Evolutionary conservation across 768 basidiomycete genomes (phyloP), one percentile per base, ranked within the genome.

Genomic region (Coprinopsis marcescibilis): DNA sequence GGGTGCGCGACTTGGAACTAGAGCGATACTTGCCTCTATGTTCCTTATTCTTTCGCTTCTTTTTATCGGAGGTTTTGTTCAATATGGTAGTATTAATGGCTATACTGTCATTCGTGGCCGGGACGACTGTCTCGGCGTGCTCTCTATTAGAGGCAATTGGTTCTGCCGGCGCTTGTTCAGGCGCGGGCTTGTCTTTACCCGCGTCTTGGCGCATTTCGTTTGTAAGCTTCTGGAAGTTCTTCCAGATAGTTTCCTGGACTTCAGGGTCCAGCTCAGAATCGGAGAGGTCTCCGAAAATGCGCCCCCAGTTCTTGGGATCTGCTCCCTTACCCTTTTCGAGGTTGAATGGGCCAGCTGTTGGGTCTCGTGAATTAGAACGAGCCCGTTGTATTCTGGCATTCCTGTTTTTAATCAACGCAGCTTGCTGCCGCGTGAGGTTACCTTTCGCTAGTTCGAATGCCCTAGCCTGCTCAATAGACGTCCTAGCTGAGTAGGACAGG

Each of bases 301-400:
- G 29, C 17, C 53, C 53, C 53, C 53, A 54, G 10, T 54, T 43
- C 30, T 39, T 14, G 24, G 47, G 50, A n/a, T 54, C 53, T 21
- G 49, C 32, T 1, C 14, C 27, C 34, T 54, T 54, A 5, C 53
- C 53, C 27, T 51, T 54, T 20, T 17, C 10, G n/a, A n/a, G n/a
- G 12, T 47, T 36, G 24, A 46, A 54, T 4, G 53, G 34, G 3
- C 53, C 53, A 4, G 45, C 26, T 19, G 44, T 17, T 20, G 50
- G 13, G 17, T 24, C n/a, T 14, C 33, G 44, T 15, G 3, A 26
- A 12, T 17, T 24, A 19, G 42, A 24, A 30, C 14, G 6, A 8
- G n/a, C 8, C 6, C 19, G 7, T 12, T 45, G 10, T 12, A 27
- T 11, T 4, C n/a, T 6, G 7, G 5, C 15, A 11, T n/a, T 5